These are phyloP conservation scores for Backusella macrospora DNA, from an alignment of 192 early-diverging fungal genomes.

Conservation along the genomic window DNA sequence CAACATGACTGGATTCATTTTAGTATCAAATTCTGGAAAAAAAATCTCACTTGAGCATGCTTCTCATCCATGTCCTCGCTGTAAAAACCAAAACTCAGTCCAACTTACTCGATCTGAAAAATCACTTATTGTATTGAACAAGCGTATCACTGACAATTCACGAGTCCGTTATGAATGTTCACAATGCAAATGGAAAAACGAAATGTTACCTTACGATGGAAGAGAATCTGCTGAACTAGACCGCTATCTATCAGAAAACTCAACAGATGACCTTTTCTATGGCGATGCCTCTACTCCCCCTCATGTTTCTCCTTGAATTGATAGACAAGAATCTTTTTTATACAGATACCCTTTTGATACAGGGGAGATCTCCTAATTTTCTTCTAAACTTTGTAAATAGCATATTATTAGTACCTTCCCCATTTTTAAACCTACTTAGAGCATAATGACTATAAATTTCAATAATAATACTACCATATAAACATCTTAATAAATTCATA, in stretches of 20 bases:
- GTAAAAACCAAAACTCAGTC: slow-evolving; percentile 35
- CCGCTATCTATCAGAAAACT: slow-evolving; percentile 22
- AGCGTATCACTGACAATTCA: slow-evolving; percentile 29
- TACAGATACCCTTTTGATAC: slow-evolving; percentile 7
- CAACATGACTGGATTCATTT: slow-evolving; percentile 17
- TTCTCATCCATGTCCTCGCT: slow-evolving; percentile 39
- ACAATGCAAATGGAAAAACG: slow-evolving; percentile 41
- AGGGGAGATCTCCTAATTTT: neutral
- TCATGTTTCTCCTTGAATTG: slow-evolving; percentile 7
- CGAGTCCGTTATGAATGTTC: slow-evolving; percentile 42
- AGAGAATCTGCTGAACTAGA: slow-evolving; percentile 15
- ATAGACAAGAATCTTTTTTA: neutral
- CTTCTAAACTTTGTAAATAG: slow-evolving; percentile 14
- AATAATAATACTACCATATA: slow-evolving; percentile 11
- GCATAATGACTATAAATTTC: slow-evolving; percentile 1
- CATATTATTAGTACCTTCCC: neutral
- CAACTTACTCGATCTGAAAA: slow-evolving; percentile 39
- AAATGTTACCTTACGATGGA: slow-evolving; percentile 23
- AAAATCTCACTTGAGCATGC: slow-evolving; percentile 40
- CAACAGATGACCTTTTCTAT: slow-evolving; percentile 6
- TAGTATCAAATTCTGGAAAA: slow-evolving; percentile 32
- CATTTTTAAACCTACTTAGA: neutral
- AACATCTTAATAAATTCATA: slow-evolving; percentile 3
- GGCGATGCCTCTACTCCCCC: slow-evolving; percentile 18
- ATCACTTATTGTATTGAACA: slow-evolving; percentile 37